Percentiles rank a stretch among this genome's conserved stretches.
Evolutionary conservation across 2,329 filamentous ascomycete species (phyloP).

Genomic region (Nigrospora osmanthi): DNA sequence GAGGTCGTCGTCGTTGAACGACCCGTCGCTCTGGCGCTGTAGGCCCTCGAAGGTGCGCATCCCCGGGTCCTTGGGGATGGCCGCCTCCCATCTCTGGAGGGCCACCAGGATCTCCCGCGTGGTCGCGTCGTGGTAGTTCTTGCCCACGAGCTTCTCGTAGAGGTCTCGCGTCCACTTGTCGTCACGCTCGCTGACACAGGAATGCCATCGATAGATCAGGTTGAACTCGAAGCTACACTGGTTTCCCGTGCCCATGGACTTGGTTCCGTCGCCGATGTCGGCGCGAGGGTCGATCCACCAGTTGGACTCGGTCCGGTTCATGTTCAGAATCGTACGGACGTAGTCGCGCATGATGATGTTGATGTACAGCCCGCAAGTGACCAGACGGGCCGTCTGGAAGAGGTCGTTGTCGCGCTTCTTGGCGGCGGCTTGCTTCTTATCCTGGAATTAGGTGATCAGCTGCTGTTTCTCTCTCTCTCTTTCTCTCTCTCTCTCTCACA

Average conservation of each 20-base stretch:
- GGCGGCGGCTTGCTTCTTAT: slow-evolving; percentile 24
- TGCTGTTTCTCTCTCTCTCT: too few species aligned
- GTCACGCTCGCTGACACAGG: slow-evolving; percentile 31
- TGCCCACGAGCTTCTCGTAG: slow-evolving; percentile 20
- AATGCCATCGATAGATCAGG: slow-evolving; percentile 43
- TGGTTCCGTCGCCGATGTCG: slow-evolving; percentile 12
- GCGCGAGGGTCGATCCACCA: slow-evolving; percentile 21
- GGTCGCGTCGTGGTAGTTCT: slow-evolving; percentile 35
- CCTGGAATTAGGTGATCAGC: not conserved
- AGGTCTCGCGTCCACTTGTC: slow-evolving; percentile 34
- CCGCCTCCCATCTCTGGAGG: slow-evolving; percentile 36
- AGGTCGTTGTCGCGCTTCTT: slow-evolving; percentile 28
- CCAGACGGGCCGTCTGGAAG: slow-evolving; percentile 29
- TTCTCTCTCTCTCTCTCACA: too few species aligned
- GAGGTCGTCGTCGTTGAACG: slow-evolving; percentile 32
- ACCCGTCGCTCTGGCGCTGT: slow-evolving; percentile 25
- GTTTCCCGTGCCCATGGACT: slow-evolving; percentile 34
- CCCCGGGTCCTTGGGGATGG: slow-evolving; percentile 40
- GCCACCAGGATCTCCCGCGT: slow-evolving; percentile 38
- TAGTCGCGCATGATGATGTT: slow-evolving; percentile 37
- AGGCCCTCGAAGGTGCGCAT: slow-evolving; percentile 44
- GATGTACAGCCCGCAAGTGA: slow-evolving; percentile 49
- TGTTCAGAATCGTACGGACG: slow-evolving; percentile 26
- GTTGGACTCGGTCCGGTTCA: slow-evolving; percentile 37
- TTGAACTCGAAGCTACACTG: slow-evolving; percentile 46